These are phyloP conservation scores for Mycena chlorophos DNA, from an alignment of 768 basidiomycete genomes.

Conservation along the genomic window DNA sequence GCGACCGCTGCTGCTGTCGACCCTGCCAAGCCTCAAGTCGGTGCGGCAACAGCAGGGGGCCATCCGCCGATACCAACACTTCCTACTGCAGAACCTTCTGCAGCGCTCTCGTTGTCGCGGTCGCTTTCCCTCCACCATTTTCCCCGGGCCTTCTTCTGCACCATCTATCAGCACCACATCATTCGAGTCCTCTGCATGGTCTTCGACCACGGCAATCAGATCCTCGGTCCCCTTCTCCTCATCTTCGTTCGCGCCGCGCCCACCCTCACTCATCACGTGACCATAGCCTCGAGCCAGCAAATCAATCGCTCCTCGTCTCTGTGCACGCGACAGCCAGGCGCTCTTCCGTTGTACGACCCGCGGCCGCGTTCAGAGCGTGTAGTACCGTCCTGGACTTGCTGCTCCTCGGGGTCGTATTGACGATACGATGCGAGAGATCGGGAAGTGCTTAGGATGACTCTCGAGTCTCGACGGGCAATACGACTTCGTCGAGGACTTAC, in stretches of 20 bases:
- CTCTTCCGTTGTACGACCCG: constrained; percentile 60
- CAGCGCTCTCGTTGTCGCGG: too few species aligned
- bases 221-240: neutral
- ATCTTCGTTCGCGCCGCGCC: neutral
- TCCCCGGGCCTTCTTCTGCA: neutral
- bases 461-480: constrained; percentile 65
- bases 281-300: too few species aligned
- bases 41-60: too few species aligned
- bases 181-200: neutral
- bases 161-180: neutral
- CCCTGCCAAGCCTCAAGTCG: too few species aligned
- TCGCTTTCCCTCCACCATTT: neutral
- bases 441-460: constrained; percentile 48
- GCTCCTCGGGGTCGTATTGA: constrained; percentile 1
- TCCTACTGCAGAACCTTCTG: too few species aligned
- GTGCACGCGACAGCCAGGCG: constrained; percentile 49
- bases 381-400: constrained; percentile 55
- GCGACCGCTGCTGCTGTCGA: too few species aligned
- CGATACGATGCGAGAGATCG: neutral
- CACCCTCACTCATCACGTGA: constrained; percentile 11
- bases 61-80: too few species aligned
- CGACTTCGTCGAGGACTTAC: constrained; percentile 76
- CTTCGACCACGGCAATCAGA: neutral
- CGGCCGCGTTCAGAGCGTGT: constrained; percentile 72
- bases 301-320: constrained; percentile 45